phyloP scores from a whole-genome alignment of 2,329 filamentous ascomycete genomes.

The Stemphylium vesicarium region DNA sequence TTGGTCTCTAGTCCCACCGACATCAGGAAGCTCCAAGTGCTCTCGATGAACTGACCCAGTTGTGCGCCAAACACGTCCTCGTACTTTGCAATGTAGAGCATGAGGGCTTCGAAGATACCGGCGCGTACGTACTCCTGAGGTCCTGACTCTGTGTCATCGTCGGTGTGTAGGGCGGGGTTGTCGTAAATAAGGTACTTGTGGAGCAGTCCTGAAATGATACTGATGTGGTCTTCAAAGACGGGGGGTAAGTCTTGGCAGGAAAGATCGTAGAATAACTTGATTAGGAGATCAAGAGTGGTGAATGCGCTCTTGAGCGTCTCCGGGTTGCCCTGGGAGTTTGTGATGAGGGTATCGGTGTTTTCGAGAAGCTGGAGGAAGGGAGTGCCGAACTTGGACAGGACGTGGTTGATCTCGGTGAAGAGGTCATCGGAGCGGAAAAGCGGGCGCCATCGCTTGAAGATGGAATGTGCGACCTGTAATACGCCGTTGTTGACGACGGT shows the following conservation, averaged over 20 bases:
- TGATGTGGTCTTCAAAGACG: constrained; percentile 88
- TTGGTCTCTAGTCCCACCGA: constrained; percentile 86
- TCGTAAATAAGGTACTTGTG: constrained; percentile 94
- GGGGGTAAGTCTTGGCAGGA: constrained; percentile 97
- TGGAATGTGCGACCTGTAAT: constrained; percentile 95
- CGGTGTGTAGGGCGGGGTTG: constrained; percentile 80
- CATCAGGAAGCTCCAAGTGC: constrained; percentile 89
- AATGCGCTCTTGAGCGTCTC: constrained; percentile 78
- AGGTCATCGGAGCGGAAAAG: constrained; percentile 91
- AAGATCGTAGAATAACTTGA: constrained; percentile 94
- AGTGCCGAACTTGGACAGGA: constrained; percentile 80
- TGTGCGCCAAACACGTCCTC: constrained; percentile 89
- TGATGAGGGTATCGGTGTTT: constrained; percentile 73
- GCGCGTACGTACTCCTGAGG: constrained; percentile 86
- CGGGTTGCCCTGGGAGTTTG: constrained; percentile 77
- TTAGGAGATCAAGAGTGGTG: constrained; percentile 81
- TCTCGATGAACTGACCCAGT: constrained; percentile 83
- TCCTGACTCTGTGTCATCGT: constrained; percentile 89
- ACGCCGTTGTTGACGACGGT: constrained; percentile 90
- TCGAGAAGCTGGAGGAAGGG: constrained; percentile 83
- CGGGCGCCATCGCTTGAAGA: constrained; percentile 94
- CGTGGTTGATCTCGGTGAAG: constrained; percentile 96
- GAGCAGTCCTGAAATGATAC: constrained; percentile 75
- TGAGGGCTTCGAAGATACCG: constrained; percentile 88
- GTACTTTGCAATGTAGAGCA: constrained; percentile 92